phyloP scores from a whole-genome alignment of 1,284 basidiomycete species.

The Ustilago cynodontis region DNA sequence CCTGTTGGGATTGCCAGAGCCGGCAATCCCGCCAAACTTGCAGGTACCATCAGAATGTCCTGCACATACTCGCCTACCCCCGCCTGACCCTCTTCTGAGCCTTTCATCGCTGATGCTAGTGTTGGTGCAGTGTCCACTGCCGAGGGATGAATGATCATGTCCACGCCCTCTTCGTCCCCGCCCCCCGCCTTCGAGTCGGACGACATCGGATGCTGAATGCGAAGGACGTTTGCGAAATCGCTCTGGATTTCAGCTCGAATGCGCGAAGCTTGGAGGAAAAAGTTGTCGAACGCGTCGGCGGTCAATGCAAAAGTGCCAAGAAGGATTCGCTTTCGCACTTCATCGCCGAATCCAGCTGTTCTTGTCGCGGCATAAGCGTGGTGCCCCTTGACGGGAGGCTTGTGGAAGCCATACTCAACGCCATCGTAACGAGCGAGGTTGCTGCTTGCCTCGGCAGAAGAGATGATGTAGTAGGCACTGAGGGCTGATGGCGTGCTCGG shows the following conservation, averaged over 20 bases:
- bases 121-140: conserved; percentile 43
- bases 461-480: conserved; percentile 94
- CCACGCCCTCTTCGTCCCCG: conserved; percentile 74
- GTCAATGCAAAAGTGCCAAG: conserved; percentile 91
- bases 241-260: conserved; percentile 79
- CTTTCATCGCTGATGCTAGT: conserved; percentile 1
- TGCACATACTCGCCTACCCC: conserved; percentile 78
- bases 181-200: background rate
- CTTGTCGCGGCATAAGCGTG: conserved; percentile 69
- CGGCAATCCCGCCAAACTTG: conserved; percentile 88
- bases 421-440: conserved; percentile 93
- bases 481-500: conserved; percentile 83
- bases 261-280: conserved; percentile 90
- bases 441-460: conserved; percentile 92
- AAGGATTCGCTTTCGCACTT: conserved; percentile 89
- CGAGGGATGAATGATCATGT: conserved; percentile 82
- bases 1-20: conserved; percentile 81
- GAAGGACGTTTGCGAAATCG: conserved; percentile 82
- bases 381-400: conserved; percentile 11
- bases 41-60: conserved; percentile 91
- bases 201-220: conserved; percentile 69
- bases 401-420: conserved; percentile 74
- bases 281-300: conserved; percentile 94
- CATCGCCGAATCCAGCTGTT: conserved; percentile 80
- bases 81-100: background rate